Percentiles rank a stretch among this genome's conserved stretches.
Conservation (phyloP, 2,329 filamentous ascomycete genomes). For the Clarireedia paspali region DNA sequence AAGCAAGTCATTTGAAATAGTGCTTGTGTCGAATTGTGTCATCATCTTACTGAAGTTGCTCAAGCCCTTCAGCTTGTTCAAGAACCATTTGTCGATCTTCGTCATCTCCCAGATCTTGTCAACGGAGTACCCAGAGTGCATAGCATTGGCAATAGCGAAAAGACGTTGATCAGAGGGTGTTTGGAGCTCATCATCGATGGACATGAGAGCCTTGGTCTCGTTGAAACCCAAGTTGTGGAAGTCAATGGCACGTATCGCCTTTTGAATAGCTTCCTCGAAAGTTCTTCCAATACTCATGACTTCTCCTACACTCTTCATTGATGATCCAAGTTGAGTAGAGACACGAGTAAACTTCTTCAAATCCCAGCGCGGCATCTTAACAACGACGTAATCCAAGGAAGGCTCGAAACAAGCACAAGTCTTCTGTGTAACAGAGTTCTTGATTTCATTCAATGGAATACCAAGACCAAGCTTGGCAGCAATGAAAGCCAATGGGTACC, state of each 20-base stretch:
- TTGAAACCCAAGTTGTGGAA: slow-evolving; percentile 89
- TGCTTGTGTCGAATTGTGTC: slow-evolving; percentile 69
- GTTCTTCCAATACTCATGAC: slow-evolving; percentile 99
- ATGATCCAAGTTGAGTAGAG: slow-evolving; percentile 91
- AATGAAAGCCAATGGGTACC: slow-evolving; percentile 94
- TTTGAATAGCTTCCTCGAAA: slow-evolving; percentile 99
- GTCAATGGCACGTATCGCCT: slow-evolving; percentile 95
- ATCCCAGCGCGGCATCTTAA: slow-evolving; percentile 98
- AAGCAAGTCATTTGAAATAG: slow-evolving; percentile 77
- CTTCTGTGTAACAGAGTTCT: slow-evolving; percentile 96
- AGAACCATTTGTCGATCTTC: slow-evolving; percentile 99
- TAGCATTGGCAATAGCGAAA: slow-evolving; percentile 94
- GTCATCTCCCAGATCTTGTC: slow-evolving; percentile 87
- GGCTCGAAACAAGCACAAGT: slow-evolving; percentile 99
- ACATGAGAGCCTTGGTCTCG: slow-evolving; percentile 91
- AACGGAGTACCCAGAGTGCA: slow-evolving; percentile 95
- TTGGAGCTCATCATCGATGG: slow-evolving; percentile 74
- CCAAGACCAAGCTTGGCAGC: slow-evolving; percentile 97
- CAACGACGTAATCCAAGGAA: slow-evolving; percentile 94
- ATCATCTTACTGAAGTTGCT: slow-evolving; percentile 83
- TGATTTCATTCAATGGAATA: slow-evolving; percentile 88
- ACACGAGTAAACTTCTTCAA: slow-evolving; percentile 98
- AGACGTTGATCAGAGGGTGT: slow-evolving; percentile 96
- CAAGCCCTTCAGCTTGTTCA: slow-evolving; percentile 97
- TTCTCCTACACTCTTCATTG: slow-evolving; percentile 98